Evolutionary conservation across 2,329 filamentous ascomycete genomes (phyloP), one percentile per base, ranked within the genome.

Genomic region (Hypoxylon sp.): DNA sequence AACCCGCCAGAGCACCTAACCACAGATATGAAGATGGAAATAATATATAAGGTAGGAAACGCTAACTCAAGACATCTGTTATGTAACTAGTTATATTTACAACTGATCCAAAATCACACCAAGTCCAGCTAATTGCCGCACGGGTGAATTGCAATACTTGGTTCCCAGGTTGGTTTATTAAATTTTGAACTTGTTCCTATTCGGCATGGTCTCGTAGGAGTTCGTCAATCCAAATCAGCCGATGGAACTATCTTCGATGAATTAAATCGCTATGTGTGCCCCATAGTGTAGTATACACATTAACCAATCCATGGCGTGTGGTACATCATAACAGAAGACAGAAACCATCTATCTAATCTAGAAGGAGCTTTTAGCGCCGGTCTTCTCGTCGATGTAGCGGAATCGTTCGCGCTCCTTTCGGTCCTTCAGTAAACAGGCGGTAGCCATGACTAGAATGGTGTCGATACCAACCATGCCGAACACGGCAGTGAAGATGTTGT

Each of bases 351-450:
- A 30, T n/a, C 31, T 38, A 20, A 20, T 47, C 66, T 74, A 80
- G 68, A 81, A 81, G 21, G 76, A 72, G 41, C 78, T 71, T 54
- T 70, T 71, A 58, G 74, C 73, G 42, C 85, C 83, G 57, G 72
- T 82, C 82, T 94, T 94, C 78, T 91, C 84, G 67, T 93, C 89
- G 64, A 94, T 92, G 66, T 89, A 80, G 51, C 84, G 82, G 74
- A 91, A 94, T 52, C 90, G 80, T 71, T 89, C 85, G 65, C 84
- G 83, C 75, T 94, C 90, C 73, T 88, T 89, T 67, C 89, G 84
- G 64, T 91, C 86, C 78, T 91, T 92, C 63, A 91, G 77, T 32
- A 94, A 77, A 72, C 90, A 91, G 20, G 87, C 86, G 8, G 87
- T 84, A 60, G 83, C 82, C 47, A 93, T 75, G 60, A 93, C 74